These are phyloP conservation scores for Canna indica DNA, from an alignment of 176 grass and related monocot species.

Conservation along the genomic window DNA sequence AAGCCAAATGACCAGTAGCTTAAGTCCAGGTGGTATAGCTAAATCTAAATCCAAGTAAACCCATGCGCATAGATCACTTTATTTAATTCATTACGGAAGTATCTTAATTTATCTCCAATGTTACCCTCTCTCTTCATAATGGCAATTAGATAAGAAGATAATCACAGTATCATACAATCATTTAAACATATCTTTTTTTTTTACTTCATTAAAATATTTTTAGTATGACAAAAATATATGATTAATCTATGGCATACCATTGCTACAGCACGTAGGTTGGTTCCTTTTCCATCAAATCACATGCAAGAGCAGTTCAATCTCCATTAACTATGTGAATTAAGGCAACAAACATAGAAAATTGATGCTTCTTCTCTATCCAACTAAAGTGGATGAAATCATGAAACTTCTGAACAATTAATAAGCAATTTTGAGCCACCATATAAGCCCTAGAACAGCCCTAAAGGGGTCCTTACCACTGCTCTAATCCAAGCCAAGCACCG, in stretches of 20 bases:
- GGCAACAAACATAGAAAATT: constrained; percentile 72
- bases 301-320: constrained; percentile 82
- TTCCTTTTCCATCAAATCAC: constrained; percentile 75
- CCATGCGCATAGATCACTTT: neutral
- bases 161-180: neutral
- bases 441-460: too few relatives aligned
- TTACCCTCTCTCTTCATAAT: neutral
- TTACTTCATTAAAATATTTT: neutral
- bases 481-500: too few relatives aligned
- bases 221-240: neutral
- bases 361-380: constrained; percentile 87
- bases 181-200: neutral
- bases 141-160: neutral
- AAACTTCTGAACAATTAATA: too few relatives aligned
- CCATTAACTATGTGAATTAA: constrained; percentile 85
- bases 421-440: too few relatives aligned
- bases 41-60: neutral
- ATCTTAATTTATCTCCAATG: neutral
- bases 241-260: constrained; percentile 39
- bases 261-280: constrained; percentile 70
- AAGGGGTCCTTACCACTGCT: too few relatives aligned
- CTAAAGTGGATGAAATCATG: constrained; percentile 96
- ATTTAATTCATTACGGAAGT: neutral
- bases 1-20: neutral
- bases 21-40: neutral